A percentile compares a stretch with the other conserved stretches of the same genome.
phyloP scores from a whole-genome alignment of 352 stramenopile genomes.

The Pelagophyceae sp. region DNA sequence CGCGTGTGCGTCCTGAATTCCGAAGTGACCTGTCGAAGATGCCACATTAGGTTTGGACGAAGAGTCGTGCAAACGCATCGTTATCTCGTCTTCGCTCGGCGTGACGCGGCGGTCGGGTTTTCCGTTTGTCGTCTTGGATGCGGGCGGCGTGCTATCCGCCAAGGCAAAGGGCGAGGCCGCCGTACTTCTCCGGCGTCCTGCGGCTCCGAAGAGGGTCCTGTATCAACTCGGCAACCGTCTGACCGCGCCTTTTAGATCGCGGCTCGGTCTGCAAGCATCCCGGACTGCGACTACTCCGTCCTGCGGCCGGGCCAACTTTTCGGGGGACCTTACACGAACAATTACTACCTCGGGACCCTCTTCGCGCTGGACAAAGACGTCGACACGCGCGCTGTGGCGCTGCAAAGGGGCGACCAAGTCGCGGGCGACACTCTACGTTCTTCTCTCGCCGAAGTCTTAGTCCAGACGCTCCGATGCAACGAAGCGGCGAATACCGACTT shows the following conservation, averaged over 20 bases:
- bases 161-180: conserved; percentile 48
- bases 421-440: not conserved
- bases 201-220: too few species aligned
- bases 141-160: conserved; percentile 58
- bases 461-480: not conserved
- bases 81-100: conserved; percentile 55
- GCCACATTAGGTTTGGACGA: too few species aligned
- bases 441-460: conserved; percentile 12
- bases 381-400: conserved; percentile 16
- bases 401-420: conserved; percentile 24
- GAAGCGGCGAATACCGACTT: not conserved
- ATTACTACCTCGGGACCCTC: conserved; percentile 32
- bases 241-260: not conserved
- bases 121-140: conserved; percentile 64
- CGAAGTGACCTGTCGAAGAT: conserved; percentile 24
- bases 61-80: conserved; percentile 35
- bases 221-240: not conserved
- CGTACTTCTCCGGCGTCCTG: conserved; percentile 25
- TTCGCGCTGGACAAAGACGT: conserved; percentile 31
- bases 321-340: conserved; percentile 53
- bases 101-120: conserved; percentile 48
- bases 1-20: conserved; percentile 27
- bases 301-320: conserved; percentile 52
- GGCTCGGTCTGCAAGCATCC: not conserved
- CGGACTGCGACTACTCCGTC: conserved; percentile 43